Conservation (phyloP, 2,329 filamentous ascomycete genomes). For the Aspergillus piperis region DNA sequence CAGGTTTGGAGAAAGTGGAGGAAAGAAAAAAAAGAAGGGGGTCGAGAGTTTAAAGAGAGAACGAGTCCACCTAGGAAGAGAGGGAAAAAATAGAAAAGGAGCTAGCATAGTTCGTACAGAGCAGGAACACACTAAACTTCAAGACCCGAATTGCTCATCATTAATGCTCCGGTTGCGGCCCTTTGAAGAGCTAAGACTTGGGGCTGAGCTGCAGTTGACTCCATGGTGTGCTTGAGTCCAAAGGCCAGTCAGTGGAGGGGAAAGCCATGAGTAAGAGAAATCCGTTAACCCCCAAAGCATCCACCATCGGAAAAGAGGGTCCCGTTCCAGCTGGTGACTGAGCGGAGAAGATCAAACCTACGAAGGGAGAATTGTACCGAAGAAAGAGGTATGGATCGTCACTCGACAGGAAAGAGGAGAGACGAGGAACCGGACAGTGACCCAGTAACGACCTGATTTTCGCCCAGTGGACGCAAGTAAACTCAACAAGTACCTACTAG, state of each 20-base stretch:
- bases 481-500: too few species aligned
- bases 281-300: neutral
- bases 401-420: slow-evolving; percentile 6
- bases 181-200: neutral
- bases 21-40: neutral
- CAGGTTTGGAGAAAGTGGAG: neutral
- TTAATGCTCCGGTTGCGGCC: slow-evolving; percentile 18
- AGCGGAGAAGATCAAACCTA: neutral
- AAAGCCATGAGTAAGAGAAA: slow-evolving; percentile 5
- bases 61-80: neutral
- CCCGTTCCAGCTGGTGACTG: neutral
- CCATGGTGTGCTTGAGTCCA: slow-evolving; percentile 5
- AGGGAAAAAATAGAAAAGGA: neutral
- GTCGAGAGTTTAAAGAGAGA: neutral
- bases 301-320: neutral
- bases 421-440: neutral
- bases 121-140: slow-evolving; percentile 5
- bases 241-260: neutral
- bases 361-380: neutral
- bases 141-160: slow-evolving; percentile 7
- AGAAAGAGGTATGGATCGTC: slow-evolving; percentile 7
- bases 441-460: neutral
- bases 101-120: neutral
- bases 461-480: neutral
- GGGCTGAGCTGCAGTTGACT: neutral